Evolutionary conservation across 2,329 filamentous ascomycete species (phyloP).

Genomic region (Penicillium capsulatum): DNA sequence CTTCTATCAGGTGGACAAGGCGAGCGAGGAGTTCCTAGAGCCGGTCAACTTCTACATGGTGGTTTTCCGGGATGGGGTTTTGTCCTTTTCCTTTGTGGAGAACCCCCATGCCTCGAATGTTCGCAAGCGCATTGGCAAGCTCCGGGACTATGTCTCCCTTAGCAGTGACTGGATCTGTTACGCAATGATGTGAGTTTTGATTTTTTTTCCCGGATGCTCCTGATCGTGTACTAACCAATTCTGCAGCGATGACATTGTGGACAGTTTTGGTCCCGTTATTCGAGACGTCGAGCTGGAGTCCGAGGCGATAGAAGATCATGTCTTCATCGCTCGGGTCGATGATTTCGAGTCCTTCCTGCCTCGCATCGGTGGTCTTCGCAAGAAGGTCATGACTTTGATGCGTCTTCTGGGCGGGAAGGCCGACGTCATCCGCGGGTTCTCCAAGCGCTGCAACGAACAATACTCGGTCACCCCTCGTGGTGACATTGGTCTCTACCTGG

Average conservation of each 20-base stretch:
- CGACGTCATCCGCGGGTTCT: slow-evolving; percentile 96
- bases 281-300: slow-evolving; percentile 81
- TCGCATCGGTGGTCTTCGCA: slow-evolving; percentile 82
- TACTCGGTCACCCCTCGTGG: slow-evolving; percentile 92
- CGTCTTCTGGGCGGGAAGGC: slow-evolving; percentile 93
- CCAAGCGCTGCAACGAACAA: slow-evolving; percentile 97
- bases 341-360: slow-evolving; percentile 85
- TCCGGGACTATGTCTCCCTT: slow-evolving; percentile 91
- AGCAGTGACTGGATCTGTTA: slow-evolving; percentile 99
- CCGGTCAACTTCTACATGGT: slow-evolving; percentile 96
- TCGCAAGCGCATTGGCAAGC: slow-evolving; percentile 80
- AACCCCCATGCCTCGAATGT: slow-evolving; percentile 87
- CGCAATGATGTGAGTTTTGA: slow-evolving; percentile 72
- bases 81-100: slow-evolving; percentile 89
- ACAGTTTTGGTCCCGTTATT: slow-evolving; percentile 88
- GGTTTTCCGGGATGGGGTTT: slow-evolving; percentile 88
- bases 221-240: slow-evolving; percentile 8
- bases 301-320: slow-evolving; percentile 89
- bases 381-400: slow-evolving; percentile 90
- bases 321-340: slow-evolving; percentile 85
- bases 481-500: slow-evolving; percentile 93
- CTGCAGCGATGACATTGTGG: slow-evolving; percentile 85
- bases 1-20: slow-evolving; percentile 77
- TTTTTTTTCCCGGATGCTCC: slow-evolving; percentile 22
- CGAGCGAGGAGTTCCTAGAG: slow-evolving; percentile 78